Percentiles rank a stretch among this genome's conserved stretches.
These are phyloP conservation scores for Chrysophaeum taylorii DNA, from an alignment of 352 stramenopile genomes.

Conservation along the genomic window DNA sequence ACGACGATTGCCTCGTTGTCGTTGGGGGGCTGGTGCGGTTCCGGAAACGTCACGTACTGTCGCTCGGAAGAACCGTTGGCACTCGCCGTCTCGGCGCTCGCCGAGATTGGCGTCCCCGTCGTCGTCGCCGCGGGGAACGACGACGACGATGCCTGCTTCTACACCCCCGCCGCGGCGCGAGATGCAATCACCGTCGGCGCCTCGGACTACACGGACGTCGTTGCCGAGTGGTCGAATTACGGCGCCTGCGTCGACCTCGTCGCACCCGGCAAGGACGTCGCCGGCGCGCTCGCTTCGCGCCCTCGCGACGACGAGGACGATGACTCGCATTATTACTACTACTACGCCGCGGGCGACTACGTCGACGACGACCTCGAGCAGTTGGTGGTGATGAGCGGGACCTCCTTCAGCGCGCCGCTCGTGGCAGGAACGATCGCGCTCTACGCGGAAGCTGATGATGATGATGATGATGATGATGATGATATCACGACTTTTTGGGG, in stretches of 20 bases:
- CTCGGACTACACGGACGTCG: conserved; percentile 15
- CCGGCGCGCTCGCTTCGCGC: background rate
- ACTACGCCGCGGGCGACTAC: too few relatives aligned
- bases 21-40: conserved; percentile 7
- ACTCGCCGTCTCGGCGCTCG: background rate
- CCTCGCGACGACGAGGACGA: background rate
- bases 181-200: conserved; percentile 8
- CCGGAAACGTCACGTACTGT: background rate
- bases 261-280: conserved; percentile 22
- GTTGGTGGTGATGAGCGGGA: conserved; percentile 13
- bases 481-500: too few relatives aligned
- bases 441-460: conserved; percentile 1
- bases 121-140: conserved; percentile 21
- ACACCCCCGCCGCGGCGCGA: conserved; percentile 18
- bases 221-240: conserved; percentile 18
- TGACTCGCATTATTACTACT: too few relatives aligned
- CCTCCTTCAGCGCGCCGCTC: conserved; percentile 23
- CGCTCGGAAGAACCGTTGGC: background rate
- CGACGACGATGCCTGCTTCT: background rate
- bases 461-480: too few relatives aligned
- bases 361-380: too few relatives aligned
- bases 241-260: conserved; percentile 27
- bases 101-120: background rate
- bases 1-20: conserved; percentile 8
- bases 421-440: conserved; percentile 12